phyloP scores from a whole-genome alignment of 2,329 filamentous ascomycete genomes.

The Epicoccum nigrum region DNA sequence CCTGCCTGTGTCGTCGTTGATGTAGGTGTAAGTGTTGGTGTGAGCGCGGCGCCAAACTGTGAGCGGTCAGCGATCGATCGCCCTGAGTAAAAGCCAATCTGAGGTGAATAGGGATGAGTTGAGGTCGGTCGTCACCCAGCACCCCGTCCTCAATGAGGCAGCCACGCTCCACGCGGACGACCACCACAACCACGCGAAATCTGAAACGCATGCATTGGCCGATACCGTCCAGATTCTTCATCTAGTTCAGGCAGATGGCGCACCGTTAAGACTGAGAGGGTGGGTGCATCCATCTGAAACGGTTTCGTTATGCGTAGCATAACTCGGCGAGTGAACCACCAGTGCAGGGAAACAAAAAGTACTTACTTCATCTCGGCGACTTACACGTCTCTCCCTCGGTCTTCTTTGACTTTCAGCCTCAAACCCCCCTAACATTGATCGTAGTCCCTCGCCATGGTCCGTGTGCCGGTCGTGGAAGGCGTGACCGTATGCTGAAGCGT shows the following conservation, averaged over 20 bases:
- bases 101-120: not conserved
- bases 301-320: constrained; percentile 33
- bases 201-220: constrained; percentile 5
- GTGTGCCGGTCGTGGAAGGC: constrained; percentile 26
- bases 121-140: not conserved
- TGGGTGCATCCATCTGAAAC: constrained; percentile 29
- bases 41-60: constrained; percentile 25
- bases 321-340: constrained; percentile 24
- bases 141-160: not conserved
- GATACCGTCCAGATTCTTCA: not conserved
- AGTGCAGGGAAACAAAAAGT: constrained; percentile 26
- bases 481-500: constrained; percentile 25
- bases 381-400: constrained; percentile 17
- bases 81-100: too few species aligned
- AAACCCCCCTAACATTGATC: constrained; percentile 31
- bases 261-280: constrained; percentile 20
- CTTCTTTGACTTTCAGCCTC: constrained; percentile 27
- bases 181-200: not conserved
- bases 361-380: constrained; percentile 41
- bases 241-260: constrained; percentile 27
- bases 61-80: constrained; percentile 16
- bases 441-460: constrained; percentile 26
- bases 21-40: constrained; percentile 17
- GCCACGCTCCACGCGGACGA: constrained; percentile 2
- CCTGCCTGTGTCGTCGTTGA: constrained; percentile 23